phyloP scores from a whole-genome alignment of 352 stramenopile species.

The Phytopythium kandeliae region DNA sequence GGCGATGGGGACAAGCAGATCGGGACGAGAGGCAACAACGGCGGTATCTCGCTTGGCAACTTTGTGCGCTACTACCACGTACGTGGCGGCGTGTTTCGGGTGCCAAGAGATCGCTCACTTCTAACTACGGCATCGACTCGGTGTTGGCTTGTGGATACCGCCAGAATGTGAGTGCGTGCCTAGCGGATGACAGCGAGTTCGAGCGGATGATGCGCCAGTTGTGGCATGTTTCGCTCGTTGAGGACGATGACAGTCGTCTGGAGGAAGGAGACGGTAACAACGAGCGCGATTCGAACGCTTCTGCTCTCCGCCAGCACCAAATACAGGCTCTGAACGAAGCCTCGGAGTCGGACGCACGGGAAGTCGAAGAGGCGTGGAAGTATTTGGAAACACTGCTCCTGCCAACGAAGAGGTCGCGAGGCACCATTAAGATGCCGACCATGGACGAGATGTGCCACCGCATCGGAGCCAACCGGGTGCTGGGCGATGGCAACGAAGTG shows the following conservation, averaged over 20 bases:
- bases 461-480: slow-evolving; percentile 47
- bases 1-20: neutral
- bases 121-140: neutral
- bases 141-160: neutral
- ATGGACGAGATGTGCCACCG: slow-evolving; percentile 41
- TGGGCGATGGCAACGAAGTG: slow-evolving; percentile 51
- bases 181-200: slow-evolving; percentile 78
- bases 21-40: slow-evolving; percentile 11
- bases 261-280: slow-evolving; percentile 1
- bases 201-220: slow-evolving; percentile 72
- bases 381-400: slow-evolving; percentile 19
- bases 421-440: slow-evolving; percentile 13
- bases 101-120: too few relatives aligned
- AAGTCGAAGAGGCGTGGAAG: slow-evolving; percentile 8
- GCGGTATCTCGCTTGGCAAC: slow-evolving; percentile 40
- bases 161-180: slow-evolving; percentile 78
- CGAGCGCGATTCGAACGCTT: neutral
- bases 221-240: slow-evolving; percentile 41
- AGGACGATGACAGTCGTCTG: slow-evolving; percentile 16
- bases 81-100: slow-evolving; percentile 5
- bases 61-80: slow-evolving; percentile 84
- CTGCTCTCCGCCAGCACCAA: neutral
- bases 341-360: neutral
- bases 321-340: too few relatives aligned
- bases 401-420: slow-evolving; percentile 5